Base-by-base conservation (phyloP, 2,329 filamentous ascomycete genomes). In the Zasmidium angulare region DNA sequence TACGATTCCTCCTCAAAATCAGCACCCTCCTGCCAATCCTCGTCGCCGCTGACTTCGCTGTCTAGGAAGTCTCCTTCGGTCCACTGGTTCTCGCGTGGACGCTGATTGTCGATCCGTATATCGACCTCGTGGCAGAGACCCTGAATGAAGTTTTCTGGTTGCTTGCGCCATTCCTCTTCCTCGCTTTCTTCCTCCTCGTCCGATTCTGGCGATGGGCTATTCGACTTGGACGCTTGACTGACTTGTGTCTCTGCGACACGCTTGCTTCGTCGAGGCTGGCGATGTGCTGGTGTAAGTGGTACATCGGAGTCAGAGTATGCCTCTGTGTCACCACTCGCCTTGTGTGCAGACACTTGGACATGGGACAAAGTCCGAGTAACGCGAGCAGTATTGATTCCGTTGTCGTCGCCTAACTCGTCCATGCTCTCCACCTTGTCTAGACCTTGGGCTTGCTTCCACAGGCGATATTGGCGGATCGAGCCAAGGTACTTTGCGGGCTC, bases 41-140 rank as follows among this genome's bases (percentile, higher is more conserved):
- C 82, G 58, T 84, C 81, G 2, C 79, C 80, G 73, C 74, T 89
- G 74, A 75, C 72, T 67, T 87, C 85, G 21, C 79, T 80, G 63
- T 87, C 84, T 14, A 90, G 73, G 66, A 93, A 93, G 70, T 93
- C 89, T 1, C 82, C 84, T 79, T 91, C 90, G 21, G 82, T 82
- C 63, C 82, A 90, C 61, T 88, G 86, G 22, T 82, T 77, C 75
- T 91, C 89, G 1, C 81, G 81, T 3, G 87, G 86, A 61, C 90
- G 87, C 69, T 90, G 84, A 71, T 93, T 93, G 73, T 93, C 90
- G 65, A 93, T 87, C 48, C 85, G 78, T 47, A 93, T 82, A 60
- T 89, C 84, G 19, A 93, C 89, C 4, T 86, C 80, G 46, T 86
- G 81, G 68, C 89, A 93, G 64, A 88, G 80, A 1, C 89, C 89